phyloP scores from a whole-genome alignment of 495 filamentous ascomycete genomes.

The Lentithecium fluviatile region DNA sequence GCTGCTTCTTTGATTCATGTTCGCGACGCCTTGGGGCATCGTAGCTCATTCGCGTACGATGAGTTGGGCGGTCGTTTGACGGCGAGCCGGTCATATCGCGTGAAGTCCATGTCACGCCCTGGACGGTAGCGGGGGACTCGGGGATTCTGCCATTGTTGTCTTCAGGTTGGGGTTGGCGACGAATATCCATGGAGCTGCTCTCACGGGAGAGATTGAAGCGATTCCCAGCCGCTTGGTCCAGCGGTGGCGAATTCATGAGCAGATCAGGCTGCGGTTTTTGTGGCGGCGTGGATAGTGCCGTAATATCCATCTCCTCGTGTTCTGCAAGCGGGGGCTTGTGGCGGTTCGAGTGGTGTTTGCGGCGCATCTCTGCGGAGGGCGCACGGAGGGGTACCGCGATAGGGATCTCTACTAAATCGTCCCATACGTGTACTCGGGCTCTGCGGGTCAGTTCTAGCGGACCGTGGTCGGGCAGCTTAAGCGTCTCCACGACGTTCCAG shows the following conservation, averaged over 20 bases:
- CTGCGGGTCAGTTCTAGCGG: conserved; percentile 89
- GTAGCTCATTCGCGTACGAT: conserved; percentile 39
- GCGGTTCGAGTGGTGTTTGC: conserved; percentile 51
- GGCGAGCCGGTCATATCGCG: conserved; percentile 28
- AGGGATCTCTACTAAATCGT: conserved; percentile 93
- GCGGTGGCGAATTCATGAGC: conserved; percentile 62
- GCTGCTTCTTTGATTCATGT: conserved; percentile 19
- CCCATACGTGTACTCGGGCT: conserved; percentile 93
- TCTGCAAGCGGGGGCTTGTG: conserved; percentile 43
- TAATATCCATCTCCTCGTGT: conserved; percentile 91
- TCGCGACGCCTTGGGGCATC: conserved; percentile 41
- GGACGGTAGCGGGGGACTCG: conserved; percentile 40
- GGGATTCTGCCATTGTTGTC: neutral
- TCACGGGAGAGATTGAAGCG: conserved; percentile 76
- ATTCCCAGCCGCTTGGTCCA: conserved; percentile 75
- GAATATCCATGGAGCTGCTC: conserved; percentile 49
- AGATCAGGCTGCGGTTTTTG: conserved; percentile 63
- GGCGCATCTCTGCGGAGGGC: conserved; percentile 67
- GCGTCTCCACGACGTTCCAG: conserved; percentile 97
- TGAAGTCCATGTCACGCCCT: conserved; percentile 37
- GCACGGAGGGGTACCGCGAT: conserved; percentile 84
- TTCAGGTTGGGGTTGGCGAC: neutral
- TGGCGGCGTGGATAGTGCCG: conserved; percentile 61
- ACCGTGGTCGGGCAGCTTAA: conserved; percentile 88
- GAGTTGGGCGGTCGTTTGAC: conserved; percentile 17